A percentile compares a stretch with the other conserved stretches of the same genome.
phyloP scores from a whole-genome alignment of 345 rosid genomes.

The Linum usitatissimum region DNA sequence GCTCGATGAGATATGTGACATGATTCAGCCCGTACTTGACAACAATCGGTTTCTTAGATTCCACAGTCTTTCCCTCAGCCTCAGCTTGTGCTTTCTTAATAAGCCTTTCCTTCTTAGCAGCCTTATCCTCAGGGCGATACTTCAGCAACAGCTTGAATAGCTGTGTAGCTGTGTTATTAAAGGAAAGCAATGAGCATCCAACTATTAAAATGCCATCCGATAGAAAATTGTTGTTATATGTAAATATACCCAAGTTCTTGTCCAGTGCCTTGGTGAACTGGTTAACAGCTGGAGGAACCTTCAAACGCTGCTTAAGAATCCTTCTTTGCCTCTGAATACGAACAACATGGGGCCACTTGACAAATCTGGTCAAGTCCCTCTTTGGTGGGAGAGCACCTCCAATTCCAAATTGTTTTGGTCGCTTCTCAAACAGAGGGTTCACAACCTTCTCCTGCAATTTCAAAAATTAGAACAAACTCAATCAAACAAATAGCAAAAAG shows the following conservation, averaged over 20 bases:
- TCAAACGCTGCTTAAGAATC: background rate
- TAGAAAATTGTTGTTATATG: background rate
- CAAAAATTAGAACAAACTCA: background rate
- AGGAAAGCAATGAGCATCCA: background rate
- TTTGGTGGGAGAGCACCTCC: no score
- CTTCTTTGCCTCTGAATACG: conserved; percentile 1
- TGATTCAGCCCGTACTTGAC: conserved; percentile 1
- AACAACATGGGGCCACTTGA: no score
- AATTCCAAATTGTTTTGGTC: no score
- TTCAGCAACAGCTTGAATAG: background rate
- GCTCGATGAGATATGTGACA: conserved; percentile 1
- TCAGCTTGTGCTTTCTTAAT: no score
- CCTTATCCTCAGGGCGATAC: no score
- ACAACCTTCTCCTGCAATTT: no score
- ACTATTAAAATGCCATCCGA: background rate
- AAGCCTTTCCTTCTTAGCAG: no score
- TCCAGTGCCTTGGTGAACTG: background rate
- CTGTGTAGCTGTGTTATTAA: background rate
- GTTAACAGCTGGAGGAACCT: background rate
- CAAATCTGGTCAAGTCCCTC: no score
- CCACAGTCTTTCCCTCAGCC: background rate
- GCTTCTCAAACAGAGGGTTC: no score
- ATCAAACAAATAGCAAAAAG: background rate
- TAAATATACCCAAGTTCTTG: background rate
- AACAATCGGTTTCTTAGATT: conserved; percentile 1